Evolutionary conservation across 139 green algal species (phyloP).

Genomic region (Closterium sp.): DNA sequence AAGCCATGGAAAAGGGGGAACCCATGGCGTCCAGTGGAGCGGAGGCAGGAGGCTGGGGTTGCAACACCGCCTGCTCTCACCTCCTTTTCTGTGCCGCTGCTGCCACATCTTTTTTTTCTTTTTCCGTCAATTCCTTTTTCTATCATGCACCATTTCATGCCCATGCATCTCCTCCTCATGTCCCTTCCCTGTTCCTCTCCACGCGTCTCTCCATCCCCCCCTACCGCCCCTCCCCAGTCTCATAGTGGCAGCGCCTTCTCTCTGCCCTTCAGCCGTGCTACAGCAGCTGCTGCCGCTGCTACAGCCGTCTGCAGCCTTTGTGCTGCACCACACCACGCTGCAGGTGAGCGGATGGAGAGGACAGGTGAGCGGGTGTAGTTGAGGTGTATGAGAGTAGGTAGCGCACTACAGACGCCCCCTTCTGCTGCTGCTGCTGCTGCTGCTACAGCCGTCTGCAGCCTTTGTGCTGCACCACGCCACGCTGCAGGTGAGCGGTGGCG

Average conservation of each 20-base stretch:
- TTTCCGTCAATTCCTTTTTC: not conserved
- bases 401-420: too few species aligned
- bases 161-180: not conserved
- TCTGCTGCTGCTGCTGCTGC: too few species aligned
- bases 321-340: not conserved
- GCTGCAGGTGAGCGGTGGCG: not conserved
- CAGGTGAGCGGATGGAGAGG: not conserved
- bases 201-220: too few species aligned
- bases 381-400: too few species aligned
- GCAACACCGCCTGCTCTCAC: too few species aligned
- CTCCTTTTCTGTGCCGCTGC: too few species aligned
- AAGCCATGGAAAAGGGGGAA: too few species aligned
- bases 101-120: not conserved
- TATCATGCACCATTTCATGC: not conserved
- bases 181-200: not conserved
- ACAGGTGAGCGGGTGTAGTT: too few species aligned
- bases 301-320: not conserved
- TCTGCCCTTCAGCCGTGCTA: not conserved
- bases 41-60: too few species aligned
- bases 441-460: too few species aligned
- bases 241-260: not conserved
- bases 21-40: too few species aligned
- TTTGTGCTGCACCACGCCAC: too few species aligned
- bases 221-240: not conserved
- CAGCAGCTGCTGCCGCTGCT: not conserved